These are phyloP conservation scores for Boletus eberwhitei DNA, from an alignment of 768 basidiomycete genomes.

Conservation along the genomic window DNA sequence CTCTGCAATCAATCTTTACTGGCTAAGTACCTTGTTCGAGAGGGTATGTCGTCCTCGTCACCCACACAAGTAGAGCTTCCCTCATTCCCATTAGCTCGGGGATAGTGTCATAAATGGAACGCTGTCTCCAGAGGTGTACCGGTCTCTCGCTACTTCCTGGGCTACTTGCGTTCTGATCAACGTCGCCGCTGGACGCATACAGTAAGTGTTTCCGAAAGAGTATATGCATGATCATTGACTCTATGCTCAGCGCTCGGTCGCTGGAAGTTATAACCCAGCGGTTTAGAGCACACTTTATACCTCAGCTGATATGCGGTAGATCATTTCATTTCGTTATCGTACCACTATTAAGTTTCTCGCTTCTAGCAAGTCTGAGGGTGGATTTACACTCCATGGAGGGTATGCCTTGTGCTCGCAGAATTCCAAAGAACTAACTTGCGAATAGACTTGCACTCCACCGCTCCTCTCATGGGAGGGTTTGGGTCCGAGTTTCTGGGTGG, in stretches of 20 bases:
- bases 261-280: slow-evolving; percentile 25
- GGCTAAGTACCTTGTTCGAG: slow-evolving; percentile 32
- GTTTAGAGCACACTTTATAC: slow-evolving; percentile 39
- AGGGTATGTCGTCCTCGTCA: slow-evolving; percentile 8
- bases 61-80: not conserved
- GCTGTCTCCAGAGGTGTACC: slow-evolving; percentile 1
- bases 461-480: slow-evolving; percentile 24
- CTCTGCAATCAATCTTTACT: slow-evolving; percentile 36
- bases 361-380: slow-evolving; percentile 23
- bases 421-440: not conserved
- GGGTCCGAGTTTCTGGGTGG: slow-evolving; percentile 36
- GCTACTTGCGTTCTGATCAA: slow-evolving; percentile 25
- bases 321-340: not conserved
- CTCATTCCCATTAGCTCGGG: slow-evolving; percentile 15
- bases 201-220: slow-evolving; percentile 14
- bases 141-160: slow-evolving; percentile 28
- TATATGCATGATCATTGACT: not conserved
- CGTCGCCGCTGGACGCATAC: slow-evolving; percentile 18
- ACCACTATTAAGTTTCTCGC: slow-evolving; percentile 7
- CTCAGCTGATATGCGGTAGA: slow-evolving; percentile 37
- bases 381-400: slow-evolving; percentile 23
- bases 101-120: not conserved
- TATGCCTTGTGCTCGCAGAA: not conserved
- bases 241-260: slow-evolving; percentile 15
- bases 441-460: slow-evolving; percentile 16